phyloP scores from a whole-genome alignment of 75 land plant genomes.

The Pinus taeda region DNA sequence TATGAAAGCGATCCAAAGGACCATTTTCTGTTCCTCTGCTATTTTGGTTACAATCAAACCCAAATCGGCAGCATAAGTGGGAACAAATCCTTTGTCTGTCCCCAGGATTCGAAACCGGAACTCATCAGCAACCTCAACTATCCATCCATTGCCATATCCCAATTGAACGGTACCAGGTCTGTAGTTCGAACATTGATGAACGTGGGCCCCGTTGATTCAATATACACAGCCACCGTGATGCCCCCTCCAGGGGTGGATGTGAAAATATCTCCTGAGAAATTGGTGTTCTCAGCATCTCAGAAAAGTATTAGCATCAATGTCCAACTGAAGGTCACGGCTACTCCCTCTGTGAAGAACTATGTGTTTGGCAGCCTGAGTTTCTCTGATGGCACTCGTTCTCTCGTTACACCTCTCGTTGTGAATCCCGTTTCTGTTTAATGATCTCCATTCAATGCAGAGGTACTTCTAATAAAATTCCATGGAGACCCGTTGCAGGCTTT shows the following conservation, averaged over 20 bases:
- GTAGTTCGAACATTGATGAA: constrained; percentile 48
- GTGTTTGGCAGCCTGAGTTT: constrained; percentile 68
- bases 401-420: constrained; percentile 37
- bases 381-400: constrained; percentile 57
- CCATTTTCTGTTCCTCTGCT: constrained; percentile 59
- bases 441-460: too few relatives aligned
- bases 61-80: constrained; percentile 10
- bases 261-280: constrained; percentile 39
- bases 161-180: constrained; percentile 4
- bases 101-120: neutral
- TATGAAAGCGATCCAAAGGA: constrained; percentile 45
- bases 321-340: constrained; percentile 20
- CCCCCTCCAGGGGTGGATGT: constrained; percentile 38
- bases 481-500: too few relatives aligned
- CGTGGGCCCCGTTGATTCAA: constrained; percentile 40
- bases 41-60: constrained; percentile 43
- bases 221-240: constrained; percentile 33
- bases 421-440: too few relatives aligned
- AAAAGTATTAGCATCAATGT: neutral
- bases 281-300: constrained; percentile 23
- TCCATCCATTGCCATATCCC: constrained; percentile 60
- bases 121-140: constrained; percentile 67
- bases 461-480: too few relatives aligned
- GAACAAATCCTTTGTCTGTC: constrained; percentile 17
- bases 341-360: constrained; percentile 17